Percentiles rank a stretch among this genome's conserved stretches.
Conservation (phyloP, 106 monocot genomes). For the Dioscorea dumetorum region DNA sequence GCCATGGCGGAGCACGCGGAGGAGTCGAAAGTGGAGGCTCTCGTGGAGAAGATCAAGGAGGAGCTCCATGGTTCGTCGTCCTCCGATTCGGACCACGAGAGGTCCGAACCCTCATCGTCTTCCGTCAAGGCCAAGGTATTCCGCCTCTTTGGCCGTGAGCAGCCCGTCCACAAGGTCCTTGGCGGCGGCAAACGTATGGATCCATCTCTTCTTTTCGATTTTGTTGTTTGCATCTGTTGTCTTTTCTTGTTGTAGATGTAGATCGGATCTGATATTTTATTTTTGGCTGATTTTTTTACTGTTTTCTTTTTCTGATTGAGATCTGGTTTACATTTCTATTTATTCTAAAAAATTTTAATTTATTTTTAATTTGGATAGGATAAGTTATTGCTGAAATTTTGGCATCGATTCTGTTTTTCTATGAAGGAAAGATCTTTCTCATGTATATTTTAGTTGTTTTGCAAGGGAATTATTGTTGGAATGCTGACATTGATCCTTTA, state of each 20-base stretch:
- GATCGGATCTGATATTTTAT: neutral
- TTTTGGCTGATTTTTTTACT: too few species aligned
- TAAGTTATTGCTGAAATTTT: too few species aligned
- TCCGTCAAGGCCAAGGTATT: conserved; percentile 22
- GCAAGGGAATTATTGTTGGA: too few species aligned
- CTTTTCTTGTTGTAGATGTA: neutral
- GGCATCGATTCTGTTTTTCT: too few species aligned
- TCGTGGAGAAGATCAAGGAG: conserved; percentile 43
- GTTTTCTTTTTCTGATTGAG: too few species aligned
- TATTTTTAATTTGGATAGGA: too few species aligned
- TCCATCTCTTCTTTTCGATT: neutral
- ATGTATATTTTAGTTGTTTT: too few species aligned
- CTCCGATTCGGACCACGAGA: conserved; percentile 25
- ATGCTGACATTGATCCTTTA: too few species aligned
- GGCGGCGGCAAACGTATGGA: conserved; percentile 60
- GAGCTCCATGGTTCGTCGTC: conserved; percentile 34
- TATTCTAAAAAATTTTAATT: too few species aligned
- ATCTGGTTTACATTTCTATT: too few species aligned
- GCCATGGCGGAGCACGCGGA: conserved; percentile 38
- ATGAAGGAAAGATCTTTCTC: too few species aligned
- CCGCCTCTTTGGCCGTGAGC: conserved; percentile 49
- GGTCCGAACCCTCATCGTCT: conserved; percentile 3
- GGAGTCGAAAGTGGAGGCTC: conserved; percentile 13
- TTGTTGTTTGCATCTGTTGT: neutral
- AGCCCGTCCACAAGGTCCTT: conserved; percentile 49